Evolutionary conservation across 495 filamentous ascomycete genomes (phyloP).

Genomic region (Talaromyces borbonicus): DNA sequence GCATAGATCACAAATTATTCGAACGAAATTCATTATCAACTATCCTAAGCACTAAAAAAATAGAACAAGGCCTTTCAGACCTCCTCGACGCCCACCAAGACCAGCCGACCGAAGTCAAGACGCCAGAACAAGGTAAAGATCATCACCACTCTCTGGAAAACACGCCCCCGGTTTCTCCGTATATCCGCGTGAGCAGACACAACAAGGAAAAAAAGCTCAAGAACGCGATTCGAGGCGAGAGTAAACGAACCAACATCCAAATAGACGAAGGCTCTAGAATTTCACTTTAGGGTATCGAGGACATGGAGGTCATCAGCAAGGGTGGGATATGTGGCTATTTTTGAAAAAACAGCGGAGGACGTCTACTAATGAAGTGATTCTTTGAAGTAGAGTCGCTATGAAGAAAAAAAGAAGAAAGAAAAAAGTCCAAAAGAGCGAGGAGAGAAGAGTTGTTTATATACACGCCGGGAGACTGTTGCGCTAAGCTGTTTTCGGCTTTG

Average conservation of each 20-base stretch:
- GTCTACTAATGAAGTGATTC: slow-evolving; percentile 89
- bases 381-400: slow-evolving; percentile 41
- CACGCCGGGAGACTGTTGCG: background rate
- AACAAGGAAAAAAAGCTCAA: slow-evolving; percentile 19
- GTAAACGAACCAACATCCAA: slow-evolving; percentile 21
- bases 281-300: slow-evolving; percentile 66
- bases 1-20: no score
- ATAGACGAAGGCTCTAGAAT: slow-evolving; percentile 15
- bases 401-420: slow-evolving; percentile 8
- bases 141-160: slow-evolving; percentile 59
- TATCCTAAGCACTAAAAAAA: background rate
- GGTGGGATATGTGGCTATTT: slow-evolving; percentile 67
- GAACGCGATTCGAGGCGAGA: slow-evolving; percentile 40
- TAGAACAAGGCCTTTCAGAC: slow-evolving; percentile 51
- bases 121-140: slow-evolving; percentile 53
- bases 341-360: slow-evolving; percentile 71
- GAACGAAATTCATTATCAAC: background rate
- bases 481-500: background rate
- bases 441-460: background rate
- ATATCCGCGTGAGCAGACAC: slow-evolving; percentile 18
- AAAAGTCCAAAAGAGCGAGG: slow-evolving; percentile 7
- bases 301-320: slow-evolving; percentile 62
- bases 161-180: slow-evolving; percentile 4
- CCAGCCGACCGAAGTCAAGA: slow-evolving; percentile 55
- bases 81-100: slow-evolving; percentile 58